Evolutionary conservation across 441 rosid species (phyloP).

Genomic region (Capsella rubella): DNA sequence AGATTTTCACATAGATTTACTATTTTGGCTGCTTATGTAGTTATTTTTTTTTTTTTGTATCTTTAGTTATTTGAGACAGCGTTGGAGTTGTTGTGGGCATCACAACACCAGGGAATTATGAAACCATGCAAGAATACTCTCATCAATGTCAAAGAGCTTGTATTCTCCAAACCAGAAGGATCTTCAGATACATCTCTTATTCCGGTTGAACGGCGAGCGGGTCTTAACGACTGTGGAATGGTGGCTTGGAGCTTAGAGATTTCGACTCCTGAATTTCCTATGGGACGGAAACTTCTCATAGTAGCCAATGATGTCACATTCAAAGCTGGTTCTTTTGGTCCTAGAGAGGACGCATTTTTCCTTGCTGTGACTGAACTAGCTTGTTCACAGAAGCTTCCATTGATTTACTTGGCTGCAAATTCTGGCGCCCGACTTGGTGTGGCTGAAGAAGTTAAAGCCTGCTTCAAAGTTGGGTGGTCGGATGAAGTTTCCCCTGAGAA

Average conservation of each 20-base stretch:
- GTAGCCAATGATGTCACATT: slow-evolving; percentile 97
- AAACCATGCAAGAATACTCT: slow-evolving; percentile 62
- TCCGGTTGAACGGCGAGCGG: slow-evolving; percentile 68
- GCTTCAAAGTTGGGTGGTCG: slow-evolving; percentile 97
- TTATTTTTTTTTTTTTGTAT: slow-evolving; percentile 23
- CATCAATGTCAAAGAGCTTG: slow-evolving; percentile 77
- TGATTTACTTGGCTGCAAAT: slow-evolving; percentile 97
- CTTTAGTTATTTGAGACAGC: slow-evolving; percentile 95
- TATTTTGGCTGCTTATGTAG: slow-evolving; percentile 22
- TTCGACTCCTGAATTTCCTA: slow-evolving; percentile 93
- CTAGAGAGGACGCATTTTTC: slow-evolving; percentile 97
- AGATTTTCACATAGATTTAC: not conserved
- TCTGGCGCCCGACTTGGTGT: slow-evolving; percentile 99
- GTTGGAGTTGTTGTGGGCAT: slow-evolving; percentile 79
- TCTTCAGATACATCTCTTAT: slow-evolving; percentile 81
- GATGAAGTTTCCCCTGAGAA: slow-evolving; percentile 86
- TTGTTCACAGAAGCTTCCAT: slow-evolving; percentile 85
- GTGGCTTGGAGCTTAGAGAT: slow-evolving; percentile 99
- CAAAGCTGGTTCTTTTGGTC: slow-evolving; percentile 99
- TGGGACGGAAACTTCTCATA: slow-evolving; percentile 86
- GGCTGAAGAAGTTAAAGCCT: slow-evolving; percentile 93
- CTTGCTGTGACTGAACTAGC: slow-evolving; percentile 95
- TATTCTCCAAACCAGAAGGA: slow-evolving; percentile 74
- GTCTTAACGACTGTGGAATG: slow-evolving; percentile 95
- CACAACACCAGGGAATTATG: slow-evolving; percentile 57